Conservation (phyloP, 208 protist species). For the Trypanosoma brucei region DNA sequence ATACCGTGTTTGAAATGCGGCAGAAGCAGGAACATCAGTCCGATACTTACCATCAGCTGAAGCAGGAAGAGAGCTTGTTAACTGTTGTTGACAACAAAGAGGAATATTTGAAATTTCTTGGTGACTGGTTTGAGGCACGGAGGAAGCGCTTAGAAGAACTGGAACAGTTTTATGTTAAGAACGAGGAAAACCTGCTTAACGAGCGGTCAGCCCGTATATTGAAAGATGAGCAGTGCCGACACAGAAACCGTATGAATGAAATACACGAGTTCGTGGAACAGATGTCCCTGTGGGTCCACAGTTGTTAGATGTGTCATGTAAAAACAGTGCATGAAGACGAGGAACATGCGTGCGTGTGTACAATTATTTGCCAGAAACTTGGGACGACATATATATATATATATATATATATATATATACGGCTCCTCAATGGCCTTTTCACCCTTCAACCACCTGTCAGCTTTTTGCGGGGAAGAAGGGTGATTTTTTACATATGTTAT, state of each 20-base stretch:
- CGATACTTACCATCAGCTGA: slow-evolving; percentile 38
- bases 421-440: too few species aligned
- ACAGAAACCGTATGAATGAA: slow-evolving; percentile 60
- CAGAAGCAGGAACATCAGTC: slow-evolving; percentile 42
- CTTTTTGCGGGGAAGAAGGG: too few species aligned
- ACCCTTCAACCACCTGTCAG: too few species aligned
- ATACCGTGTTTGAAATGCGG: slow-evolving; percentile 59
- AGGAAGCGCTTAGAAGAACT: slow-evolving; percentile 74
- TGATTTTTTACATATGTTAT: too few species aligned
- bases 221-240: slow-evolving; percentile 55
- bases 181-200: slow-evolving; percentile 58
- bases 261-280: slow-evolving; percentile 61
- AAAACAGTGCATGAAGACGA: not conserved
- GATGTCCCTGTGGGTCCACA: slow-evolving; percentile 12
- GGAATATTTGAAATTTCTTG: slow-evolving; percentile 72
- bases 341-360: not conserved
- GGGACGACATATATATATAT: too few species aligned
- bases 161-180: slow-evolving; percentile 62
- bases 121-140: slow-evolving; percentile 76
- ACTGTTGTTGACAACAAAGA: slow-evolving; percentile 70
- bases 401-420: too few species aligned
- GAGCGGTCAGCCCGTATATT: slow-evolving; percentile 43
- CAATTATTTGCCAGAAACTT: not conserved
- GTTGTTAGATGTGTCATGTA: not conserved
- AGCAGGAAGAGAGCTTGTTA: slow-evolving; percentile 37